Evolutionary conservation across 1,139 yeast genomes (phyloP).

Genomic region (Sugiyamaella novakii): DNA sequence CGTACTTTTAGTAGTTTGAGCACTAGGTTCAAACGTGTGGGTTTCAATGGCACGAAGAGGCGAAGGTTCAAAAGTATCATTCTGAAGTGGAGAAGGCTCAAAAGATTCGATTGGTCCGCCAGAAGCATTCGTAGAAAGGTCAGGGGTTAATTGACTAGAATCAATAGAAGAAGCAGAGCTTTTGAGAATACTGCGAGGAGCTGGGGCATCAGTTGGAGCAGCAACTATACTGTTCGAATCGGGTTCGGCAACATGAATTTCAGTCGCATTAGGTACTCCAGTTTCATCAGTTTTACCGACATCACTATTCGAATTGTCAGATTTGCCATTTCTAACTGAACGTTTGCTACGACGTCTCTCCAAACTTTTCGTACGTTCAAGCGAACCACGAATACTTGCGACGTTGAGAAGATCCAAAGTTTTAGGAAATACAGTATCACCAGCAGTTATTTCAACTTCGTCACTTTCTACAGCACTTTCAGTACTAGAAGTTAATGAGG

Average conservation of each 20-base stretch:
- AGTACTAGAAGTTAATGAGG: constrained; percentile 32
- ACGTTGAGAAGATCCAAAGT: constrained; percentile 40
- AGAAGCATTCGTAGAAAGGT: constrained; percentile 2
- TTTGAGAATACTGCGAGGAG: constrained; percentile 36
- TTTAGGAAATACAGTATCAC: constrained; percentile 44
- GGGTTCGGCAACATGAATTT: constrained; percentile 35
- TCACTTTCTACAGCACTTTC: constrained; percentile 28
- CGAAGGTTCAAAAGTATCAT: background rate
- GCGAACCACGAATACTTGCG: constrained; percentile 41
- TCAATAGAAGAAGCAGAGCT: constrained; percentile 19
- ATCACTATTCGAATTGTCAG: constrained; percentile 21
- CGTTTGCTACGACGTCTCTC: constrained; percentile 41
- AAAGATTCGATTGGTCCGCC: constrained; percentile 4
- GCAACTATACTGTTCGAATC: constrained; percentile 12
- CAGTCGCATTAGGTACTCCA: constrained; percentile 38
- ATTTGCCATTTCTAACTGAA: constrained; percentile 26
- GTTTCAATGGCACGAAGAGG: background rate
- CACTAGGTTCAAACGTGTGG: background rate
- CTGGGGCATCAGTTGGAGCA: constrained; percentile 24
- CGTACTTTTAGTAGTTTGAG: background rate
- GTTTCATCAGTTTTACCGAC: constrained; percentile 30
- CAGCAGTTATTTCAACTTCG: constrained; percentile 36
- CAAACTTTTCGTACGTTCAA: constrained; percentile 42
- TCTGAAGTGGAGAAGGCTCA: background rate
- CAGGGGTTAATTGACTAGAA: constrained; percentile 15